These are phyloP conservation scores for Paraleonurus japonicus DNA, from an alignment of 257 asterid species.

Conservation along the genomic window DNA sequence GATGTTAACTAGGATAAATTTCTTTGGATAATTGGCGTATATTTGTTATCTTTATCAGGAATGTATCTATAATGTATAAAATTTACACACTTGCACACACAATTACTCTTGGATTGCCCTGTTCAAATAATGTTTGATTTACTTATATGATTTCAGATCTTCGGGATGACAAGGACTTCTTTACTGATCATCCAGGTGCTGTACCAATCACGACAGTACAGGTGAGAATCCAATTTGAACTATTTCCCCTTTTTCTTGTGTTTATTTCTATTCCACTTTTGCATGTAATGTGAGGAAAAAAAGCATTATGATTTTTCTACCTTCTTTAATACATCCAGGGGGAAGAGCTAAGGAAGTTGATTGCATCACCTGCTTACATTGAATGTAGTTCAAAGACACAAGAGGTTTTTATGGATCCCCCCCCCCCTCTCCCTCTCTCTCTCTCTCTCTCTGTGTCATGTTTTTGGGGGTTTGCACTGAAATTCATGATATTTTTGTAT, in stretches of 20 bases:
- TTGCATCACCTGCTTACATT: constrained; percentile 63
- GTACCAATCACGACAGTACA: constrained; percentile 84
- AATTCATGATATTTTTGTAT: not conserved
- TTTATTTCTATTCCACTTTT: not conserved
- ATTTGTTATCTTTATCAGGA: not conserved
- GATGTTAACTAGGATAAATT: not conserved
- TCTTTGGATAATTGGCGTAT: constrained; percentile 4
- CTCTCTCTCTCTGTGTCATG: not conserved
- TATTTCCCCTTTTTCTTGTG: constrained; percentile 10
- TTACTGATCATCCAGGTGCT: constrained; percentile 90
- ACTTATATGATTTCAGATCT: constrained; percentile 57
- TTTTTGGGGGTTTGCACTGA: not conserved
- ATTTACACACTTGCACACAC: not conserved
- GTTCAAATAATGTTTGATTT: constrained; percentile 7
- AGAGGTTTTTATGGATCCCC: constrained; percentile 38
- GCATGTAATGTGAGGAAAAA: not conserved
- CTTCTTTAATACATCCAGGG: constrained; percentile 44
- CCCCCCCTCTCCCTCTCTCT: not conserved
- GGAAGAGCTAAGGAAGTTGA: constrained; percentile 62
- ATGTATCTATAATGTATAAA: not conserved
- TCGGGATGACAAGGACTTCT: constrained; percentile 91
- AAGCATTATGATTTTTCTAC: constrained; percentile 15
- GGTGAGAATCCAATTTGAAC: constrained; percentile 37
- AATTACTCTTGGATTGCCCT: not conserved
- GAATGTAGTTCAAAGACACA: constrained; percentile 81